Conservation (phyloP, 106 monocot species). For the Gastrodia elata region DNA sequence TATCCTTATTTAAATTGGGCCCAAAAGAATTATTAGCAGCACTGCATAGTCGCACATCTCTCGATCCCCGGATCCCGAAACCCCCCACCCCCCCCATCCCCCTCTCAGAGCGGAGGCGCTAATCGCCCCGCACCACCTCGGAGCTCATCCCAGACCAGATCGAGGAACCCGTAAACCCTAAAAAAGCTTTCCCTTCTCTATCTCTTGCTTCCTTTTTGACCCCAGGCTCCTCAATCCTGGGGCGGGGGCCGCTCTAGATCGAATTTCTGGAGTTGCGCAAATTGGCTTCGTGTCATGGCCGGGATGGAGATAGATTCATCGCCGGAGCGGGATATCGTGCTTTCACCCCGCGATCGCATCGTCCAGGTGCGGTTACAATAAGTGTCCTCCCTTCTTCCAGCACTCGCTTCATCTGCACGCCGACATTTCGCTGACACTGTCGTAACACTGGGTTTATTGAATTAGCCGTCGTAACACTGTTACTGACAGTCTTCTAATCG, state of each 20-base stretch:
- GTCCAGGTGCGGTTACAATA: conserved; percentile 23
- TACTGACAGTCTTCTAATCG: too few relatives aligned
- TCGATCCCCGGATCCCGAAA: neutral
- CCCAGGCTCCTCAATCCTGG: conserved; percentile 21
- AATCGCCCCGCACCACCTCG: neutral
- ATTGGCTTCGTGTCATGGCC: conserved; percentile 46
- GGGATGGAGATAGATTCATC: conserved; percentile 57
- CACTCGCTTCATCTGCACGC: neutral
- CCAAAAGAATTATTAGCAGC: too few relatives aligned
- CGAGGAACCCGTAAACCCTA: neutral
- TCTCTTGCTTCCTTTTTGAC: neutral
- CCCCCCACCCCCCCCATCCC: too few relatives aligned
- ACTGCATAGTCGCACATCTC: neutral
- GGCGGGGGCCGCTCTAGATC: conserved; percentile 30
- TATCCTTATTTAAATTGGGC: too few relatives aligned
- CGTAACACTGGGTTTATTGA: neutral
- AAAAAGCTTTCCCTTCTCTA: neutral
- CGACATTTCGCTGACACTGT: neutral
- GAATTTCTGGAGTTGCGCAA: conserved; percentile 16
- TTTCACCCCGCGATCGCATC: conserved; percentile 30
- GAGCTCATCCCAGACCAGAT: neutral
- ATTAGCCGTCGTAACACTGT: too few relatives aligned
- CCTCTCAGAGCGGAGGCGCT: neutral
- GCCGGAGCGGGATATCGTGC: conserved; percentile 6
- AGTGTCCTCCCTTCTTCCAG: neutral